Conservation (phyloP, 2,329 filamentous ascomycete species). For the Alternaria conjuncta region DNA sequence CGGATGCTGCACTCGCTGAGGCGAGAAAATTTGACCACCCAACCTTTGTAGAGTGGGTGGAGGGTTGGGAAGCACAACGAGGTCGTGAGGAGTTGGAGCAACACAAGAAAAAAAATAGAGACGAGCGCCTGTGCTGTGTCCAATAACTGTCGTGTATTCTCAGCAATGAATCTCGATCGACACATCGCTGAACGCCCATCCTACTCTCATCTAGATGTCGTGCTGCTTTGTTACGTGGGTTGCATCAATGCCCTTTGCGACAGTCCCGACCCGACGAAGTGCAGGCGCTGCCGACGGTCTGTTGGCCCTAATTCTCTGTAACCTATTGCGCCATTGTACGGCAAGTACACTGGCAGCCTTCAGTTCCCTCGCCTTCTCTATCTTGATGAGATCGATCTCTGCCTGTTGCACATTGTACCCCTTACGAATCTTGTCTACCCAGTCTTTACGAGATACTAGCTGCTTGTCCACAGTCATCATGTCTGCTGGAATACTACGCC, state of each 20-base stretch:
- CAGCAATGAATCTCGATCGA: too few species aligned
- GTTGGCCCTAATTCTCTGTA: background rate
- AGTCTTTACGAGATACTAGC: background rate
- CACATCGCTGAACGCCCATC: too few species aligned
- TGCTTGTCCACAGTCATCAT: background rate
- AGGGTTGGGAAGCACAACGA: background rate
- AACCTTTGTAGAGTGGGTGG: background rate
- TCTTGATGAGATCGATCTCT: background rate
- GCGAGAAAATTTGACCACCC: background rate
- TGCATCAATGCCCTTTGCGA: too few species aligned
- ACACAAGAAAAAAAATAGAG: accelerated
- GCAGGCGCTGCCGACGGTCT: background rate
- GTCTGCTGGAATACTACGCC: background rate
- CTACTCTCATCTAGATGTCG: too few species aligned
- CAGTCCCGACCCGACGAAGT: background rate
- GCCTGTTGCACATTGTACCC: background rate
- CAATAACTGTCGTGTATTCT: background rate
- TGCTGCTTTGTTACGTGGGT: too few species aligned
- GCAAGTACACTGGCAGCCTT: background rate
- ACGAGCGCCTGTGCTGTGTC: background rate
- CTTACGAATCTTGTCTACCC: background rate
- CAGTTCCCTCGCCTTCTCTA: background rate
- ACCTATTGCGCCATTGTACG: background rate
- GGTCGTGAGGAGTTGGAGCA: background rate
- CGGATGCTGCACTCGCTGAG: background rate